Percentiles rank a stretch among this genome's conserved stretches.
Conservation (phyloP, 1,139 yeast genomes). For the Candida sanyaensis region DNA sequence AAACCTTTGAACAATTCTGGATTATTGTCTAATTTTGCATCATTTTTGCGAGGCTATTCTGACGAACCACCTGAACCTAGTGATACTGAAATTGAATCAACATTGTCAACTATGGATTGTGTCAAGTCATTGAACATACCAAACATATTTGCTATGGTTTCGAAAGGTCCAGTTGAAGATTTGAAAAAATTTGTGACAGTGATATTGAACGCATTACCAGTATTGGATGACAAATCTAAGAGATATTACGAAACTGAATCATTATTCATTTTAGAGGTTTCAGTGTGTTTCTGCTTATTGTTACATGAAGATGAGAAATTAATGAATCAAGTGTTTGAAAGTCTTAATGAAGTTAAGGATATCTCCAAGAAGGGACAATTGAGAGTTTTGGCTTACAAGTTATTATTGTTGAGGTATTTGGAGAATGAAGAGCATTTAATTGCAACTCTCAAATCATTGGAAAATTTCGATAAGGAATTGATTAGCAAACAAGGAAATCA, state of each 20-base stretch:
- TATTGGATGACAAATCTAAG: constrained; percentile 35
- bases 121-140: constrained; percentile 65
- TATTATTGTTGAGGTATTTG: constrained; percentile 40
- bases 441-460: constrained; percentile 27
- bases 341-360: constrained; percentile 18
- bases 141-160: constrained; percentile 47
- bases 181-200: constrained; percentile 22
- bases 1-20: constrained; percentile 70
- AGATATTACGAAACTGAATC: constrained; percentile 56
- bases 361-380: constrained; percentile 32
- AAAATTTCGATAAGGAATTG: constrained; percentile 37
- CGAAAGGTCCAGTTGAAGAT: constrained; percentile 29
- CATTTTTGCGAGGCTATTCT: constrained; percentile 82
- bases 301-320: constrained; percentile 37
- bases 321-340: constrained; percentile 24
- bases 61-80: constrained; percentile 87
- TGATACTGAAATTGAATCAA: constrained; percentile 86
- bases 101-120: constrained; percentile 82
- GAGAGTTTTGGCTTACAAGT: constrained; percentile 41
- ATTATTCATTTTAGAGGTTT: constrained; percentile 56
- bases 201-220: constrained; percentile 33
- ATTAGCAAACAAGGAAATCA: constrained; percentile 51
- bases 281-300: constrained; percentile 51
- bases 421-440: constrained; percentile 19
- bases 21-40: constrained; percentile 83